Evolutionary conservation across 177 flowering plant species (phyloP), one percentile per base, ranked within the genome.

Genomic region (Telopea speciosissima): DNA sequence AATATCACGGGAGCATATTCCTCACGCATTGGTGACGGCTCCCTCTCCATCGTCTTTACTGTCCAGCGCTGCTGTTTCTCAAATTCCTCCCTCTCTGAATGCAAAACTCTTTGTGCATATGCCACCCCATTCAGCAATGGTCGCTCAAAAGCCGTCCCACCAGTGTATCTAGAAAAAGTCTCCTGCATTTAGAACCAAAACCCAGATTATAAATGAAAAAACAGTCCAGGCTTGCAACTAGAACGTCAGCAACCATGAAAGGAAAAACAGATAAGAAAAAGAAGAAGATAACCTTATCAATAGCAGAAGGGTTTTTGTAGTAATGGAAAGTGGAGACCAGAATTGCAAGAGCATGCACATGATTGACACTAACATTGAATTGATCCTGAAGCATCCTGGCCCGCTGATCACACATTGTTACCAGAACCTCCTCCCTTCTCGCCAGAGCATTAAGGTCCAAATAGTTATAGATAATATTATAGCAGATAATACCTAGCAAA

Each of bases 1-100:
- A 93, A 90, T 58, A 93, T 90, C 8, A 90, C 97, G 0, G 98
- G 98, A 21, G 98, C 97, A 76, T 93, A 93, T 82, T 93, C 98
- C 70, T 92, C 94, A 69, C 88, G 79, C 36, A 82, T 71, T 3
- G 96, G 96, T 1, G 98, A 91, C 66, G 91, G 89, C 69, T 86
- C 84, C 68, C 76, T 85, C 62, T 89, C 82, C 98, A 93, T 90
- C 42, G 94, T 92, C 80, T 82, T 90, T 70, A 93, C 90, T 1
- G 81, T 88, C 96, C 96, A 90, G 0, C 91, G 91, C 68, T 89
- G 93, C 65, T 82, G 83, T 81, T 75, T 79, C 84, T 93, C 98
- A 74, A 93, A 92, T 12, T 44, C 80, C 70, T 85, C 90, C 84
- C 98, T 92, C 74, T 90, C 88, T 13, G 90, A 81, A 68, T 88